A percentile compares a stretch with the other conserved stretches of the same genome.
These are phyloP conservation scores for Avena insularis DNA, from an alignment of 176 grass and related monocot species.

Conservation along the genomic window DNA sequence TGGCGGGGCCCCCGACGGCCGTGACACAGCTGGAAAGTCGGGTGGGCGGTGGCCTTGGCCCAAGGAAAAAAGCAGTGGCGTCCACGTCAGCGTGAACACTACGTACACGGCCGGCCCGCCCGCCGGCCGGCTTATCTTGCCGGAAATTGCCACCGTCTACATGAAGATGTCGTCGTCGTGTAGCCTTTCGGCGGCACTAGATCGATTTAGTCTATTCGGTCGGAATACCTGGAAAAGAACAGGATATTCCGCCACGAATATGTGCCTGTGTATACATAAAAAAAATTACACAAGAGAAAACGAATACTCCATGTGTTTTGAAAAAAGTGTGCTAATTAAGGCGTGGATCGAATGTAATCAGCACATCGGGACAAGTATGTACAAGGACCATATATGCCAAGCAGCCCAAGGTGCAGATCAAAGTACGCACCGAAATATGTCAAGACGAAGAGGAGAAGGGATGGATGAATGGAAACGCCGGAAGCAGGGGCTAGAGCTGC, in stretches of 20 bases:
- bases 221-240: neutral
- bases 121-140: neutral
- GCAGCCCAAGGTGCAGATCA: too few relatives aligned
- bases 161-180: neutral
- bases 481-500: neutral
- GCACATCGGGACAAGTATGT: too few relatives aligned
- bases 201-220: neutral
- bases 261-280: too few relatives aligned
- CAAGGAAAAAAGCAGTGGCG: neutral
- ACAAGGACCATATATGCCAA: too few relatives aligned
- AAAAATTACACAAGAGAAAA: too few relatives aligned
- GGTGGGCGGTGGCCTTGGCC: slow-evolving; percentile 41
- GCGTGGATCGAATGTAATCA: neutral
- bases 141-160: neutral
- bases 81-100: slow-evolving; percentile 44
- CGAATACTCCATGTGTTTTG: too few relatives aligned
- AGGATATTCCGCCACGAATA: neutral
- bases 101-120: slow-evolving; percentile 2
- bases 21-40: slow-evolving; percentile 51
- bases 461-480: too few relatives aligned
- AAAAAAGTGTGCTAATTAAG: too few relatives aligned
- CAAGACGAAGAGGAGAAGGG: too few relatives aligned
- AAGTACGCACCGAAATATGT: too few relatives aligned
- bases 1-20: slow-evolving; percentile 31
- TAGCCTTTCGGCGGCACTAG: slow-evolving; percentile 5